Evolutionary conservation across 1,284 basidiomycete species (phyloP).

Genomic region (Cryptococcus sp.): DNA sequence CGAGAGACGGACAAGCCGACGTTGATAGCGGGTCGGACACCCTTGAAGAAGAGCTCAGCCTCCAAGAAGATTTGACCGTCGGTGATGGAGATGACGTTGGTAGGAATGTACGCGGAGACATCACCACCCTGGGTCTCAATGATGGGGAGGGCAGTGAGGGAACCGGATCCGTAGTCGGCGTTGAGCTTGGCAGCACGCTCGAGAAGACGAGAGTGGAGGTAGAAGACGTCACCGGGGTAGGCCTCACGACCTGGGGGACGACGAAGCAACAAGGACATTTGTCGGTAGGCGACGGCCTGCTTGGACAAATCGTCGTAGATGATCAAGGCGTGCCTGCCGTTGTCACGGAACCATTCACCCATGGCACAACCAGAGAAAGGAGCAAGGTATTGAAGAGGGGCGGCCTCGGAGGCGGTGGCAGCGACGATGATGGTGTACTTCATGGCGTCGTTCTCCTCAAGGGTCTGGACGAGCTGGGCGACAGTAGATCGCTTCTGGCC

Average conservation of each 20-base stretch:
- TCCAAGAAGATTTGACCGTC: conserved; percentile 99
- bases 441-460: conserved; percentile 99
- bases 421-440: conserved; percentile 99
- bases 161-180: conserved; percentile 96
- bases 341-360: conserved; percentile 99
- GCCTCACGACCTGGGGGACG: conserved; percentile 99
- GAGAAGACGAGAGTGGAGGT: conserved; percentile 98
- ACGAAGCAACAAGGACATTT: conserved; percentile 99
- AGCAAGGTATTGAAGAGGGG: conserved; percentile 97
- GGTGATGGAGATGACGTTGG: conserved; percentile 92
- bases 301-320: conserved; percentile 99
- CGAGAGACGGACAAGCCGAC: conserved; percentile 99
- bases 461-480: conserved; percentile 97
- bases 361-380: conserved; percentile 99
- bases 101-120: conserved; percentile 92
- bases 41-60: conserved; percentile 99
- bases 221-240: conserved; percentile 99
- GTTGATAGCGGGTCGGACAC: conserved; percentile 98
- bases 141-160: conserved; percentile 96
- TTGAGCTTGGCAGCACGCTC: conserved; percentile 99
- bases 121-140: conserved; percentile 99
- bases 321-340: conserved; percentile 93
- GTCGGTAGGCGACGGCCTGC: conserved; percentile 99
- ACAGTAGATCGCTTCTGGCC: conserved; percentile 99
- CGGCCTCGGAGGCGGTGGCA: conserved; percentile 97